These are phyloP conservation scores for Spergularia bocconei DNA, from an alignment of 148 eudicot species.

Conservation along the genomic window DNA sequence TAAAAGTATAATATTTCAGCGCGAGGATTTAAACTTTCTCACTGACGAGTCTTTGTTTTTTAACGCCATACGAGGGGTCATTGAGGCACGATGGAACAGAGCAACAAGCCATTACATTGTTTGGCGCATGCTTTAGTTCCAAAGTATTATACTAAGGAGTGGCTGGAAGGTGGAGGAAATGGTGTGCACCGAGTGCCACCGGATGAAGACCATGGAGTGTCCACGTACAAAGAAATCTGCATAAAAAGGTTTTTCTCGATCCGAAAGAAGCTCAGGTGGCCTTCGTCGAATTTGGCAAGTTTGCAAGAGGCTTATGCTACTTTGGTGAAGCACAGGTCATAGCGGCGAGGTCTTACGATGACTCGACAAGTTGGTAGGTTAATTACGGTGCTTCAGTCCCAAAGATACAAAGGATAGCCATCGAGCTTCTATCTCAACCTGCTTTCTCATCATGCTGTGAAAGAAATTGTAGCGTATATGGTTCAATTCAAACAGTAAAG, in stretches of 20 bases:
- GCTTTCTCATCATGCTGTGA: not conserved
- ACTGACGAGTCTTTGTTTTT: too few species aligned
- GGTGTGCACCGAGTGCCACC: not conserved
- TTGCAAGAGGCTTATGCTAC: too few species aligned
- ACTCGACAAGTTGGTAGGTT: not conserved
- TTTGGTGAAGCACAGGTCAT: too few species aligned
- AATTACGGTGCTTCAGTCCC: not conserved
- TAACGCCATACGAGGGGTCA: too few species aligned
- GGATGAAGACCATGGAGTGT: not conserved
- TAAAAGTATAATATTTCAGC: too few species aligned
- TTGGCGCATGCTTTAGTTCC: not conserved
- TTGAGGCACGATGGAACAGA: not conserved
- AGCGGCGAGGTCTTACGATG: not conserved
- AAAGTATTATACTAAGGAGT: too few species aligned
- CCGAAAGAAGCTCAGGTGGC: too few species aligned
- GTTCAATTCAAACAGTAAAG: not conserved
- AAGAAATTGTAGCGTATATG: not conserved
- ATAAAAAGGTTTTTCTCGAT: too few species aligned
- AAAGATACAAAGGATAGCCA: not conserved
- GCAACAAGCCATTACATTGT: not conserved
- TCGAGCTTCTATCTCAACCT: not conserved
- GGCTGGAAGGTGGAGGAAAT: not conserved
- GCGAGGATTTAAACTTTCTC: too few species aligned
- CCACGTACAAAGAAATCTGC: too few species aligned
- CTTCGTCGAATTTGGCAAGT: too few species aligned